A percentile compares a stretch with the other conserved stretches of the same genome.
These are phyloP conservation scores for Cystoderma amianthinum DNA, from an alignment of 768 basidiomycete genomes.

Conservation along the genomic window DNA sequence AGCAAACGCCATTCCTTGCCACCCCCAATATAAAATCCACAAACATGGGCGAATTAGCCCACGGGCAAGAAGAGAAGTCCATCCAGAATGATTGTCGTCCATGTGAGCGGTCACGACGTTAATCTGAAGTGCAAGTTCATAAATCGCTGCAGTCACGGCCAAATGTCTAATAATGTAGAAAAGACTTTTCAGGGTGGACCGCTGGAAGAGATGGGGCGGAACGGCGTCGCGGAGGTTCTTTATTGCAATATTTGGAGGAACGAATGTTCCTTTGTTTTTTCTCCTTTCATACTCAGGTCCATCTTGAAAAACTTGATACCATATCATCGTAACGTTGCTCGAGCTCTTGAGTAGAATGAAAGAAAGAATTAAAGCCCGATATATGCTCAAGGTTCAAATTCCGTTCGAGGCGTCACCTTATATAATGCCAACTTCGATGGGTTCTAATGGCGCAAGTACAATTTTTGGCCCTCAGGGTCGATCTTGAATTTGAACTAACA, in stretches of 20 bases:
- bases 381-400: no score
- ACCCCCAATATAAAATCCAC: slow-evolving; percentile 44
- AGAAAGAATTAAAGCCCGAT: no score
- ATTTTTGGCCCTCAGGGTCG: no score
- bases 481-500: no score
- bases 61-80: slow-evolving; percentile 8
- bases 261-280: slow-evolving; percentile 26
- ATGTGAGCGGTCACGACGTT: slow-evolving; percentile 8
- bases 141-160: slow-evolving; percentile 28
- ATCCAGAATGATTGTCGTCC: not conserved
- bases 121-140: slow-evolving; percentile 29
- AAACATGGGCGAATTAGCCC: slow-evolving; percentile 16
- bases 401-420: no score
- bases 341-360: no score
- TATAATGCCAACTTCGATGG: no score
- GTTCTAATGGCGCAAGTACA: no score
- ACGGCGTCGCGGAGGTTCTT: slow-evolving; percentile 41
- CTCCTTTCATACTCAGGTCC: slow-evolving; percentile 45
- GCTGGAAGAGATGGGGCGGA: slow-evolving; percentile 38
- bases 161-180: slow-evolving; percentile 38
- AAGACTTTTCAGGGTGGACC: slow-evolving; percentile 34
- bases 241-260: slow-evolving; percentile 32
- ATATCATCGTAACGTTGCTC: slow-evolving; percentile 19
- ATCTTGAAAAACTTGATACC: slow-evolving; percentile 37
- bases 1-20: slow-evolving; percentile 39